Evolutionary conservation across 2,329 filamentous ascomycete species (phyloP), one percentile per base, ranked within the genome.

Genomic region (Trichoderma semiorbis): DNA sequence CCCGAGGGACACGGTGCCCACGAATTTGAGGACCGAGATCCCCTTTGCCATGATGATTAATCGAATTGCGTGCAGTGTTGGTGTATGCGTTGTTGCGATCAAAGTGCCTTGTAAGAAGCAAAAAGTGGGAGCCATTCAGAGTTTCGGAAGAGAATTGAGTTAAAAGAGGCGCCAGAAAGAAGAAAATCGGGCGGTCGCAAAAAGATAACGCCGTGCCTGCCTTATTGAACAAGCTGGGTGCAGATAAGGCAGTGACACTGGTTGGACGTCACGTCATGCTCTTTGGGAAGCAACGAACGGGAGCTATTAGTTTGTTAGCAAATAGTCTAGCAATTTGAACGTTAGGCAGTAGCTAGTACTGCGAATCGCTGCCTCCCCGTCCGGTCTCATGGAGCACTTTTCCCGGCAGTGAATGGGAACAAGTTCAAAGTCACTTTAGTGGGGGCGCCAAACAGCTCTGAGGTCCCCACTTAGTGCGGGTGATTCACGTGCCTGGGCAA

Each of bases 1-100:
- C 74, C 95, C 95, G 72, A 98, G 87, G 77, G 92, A 95, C 75
- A 97, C 89, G 66, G 94, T 97, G 78, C 95, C 95, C 76, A 98
- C 92, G 81, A 98, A 97, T 85, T 98, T 98, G 84, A 93, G 90
- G 81, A 92, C 84, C 70, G 93, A 91, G 78, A 97, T 86, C 78
- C 90, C 89, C 77, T 87, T 90, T 77, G 88, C 89, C 77, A 89
- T 86, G 89, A 94, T 92, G 81, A 79, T 76, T 43, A n/a, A n/a
- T n/a, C n/a, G 73, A 72, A 73, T 39, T 24, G 21, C 0, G 21
- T 39, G 28, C 10, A 57, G 64, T 57, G 11, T 21, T 39, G n/a
- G 43, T 50, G n/a, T 21, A 43, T 10, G 39, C n/a, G 39, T 2
- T 43, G 39, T 43, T 43, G 18, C 16, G 39, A n/a, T n/a, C 39